A percentile compares a stretch with the other conserved stretches of the same genome.
phyloP scores from a whole-genome alignment of 352 stramenopile species.

The Phytophthora vignae region DNA sequence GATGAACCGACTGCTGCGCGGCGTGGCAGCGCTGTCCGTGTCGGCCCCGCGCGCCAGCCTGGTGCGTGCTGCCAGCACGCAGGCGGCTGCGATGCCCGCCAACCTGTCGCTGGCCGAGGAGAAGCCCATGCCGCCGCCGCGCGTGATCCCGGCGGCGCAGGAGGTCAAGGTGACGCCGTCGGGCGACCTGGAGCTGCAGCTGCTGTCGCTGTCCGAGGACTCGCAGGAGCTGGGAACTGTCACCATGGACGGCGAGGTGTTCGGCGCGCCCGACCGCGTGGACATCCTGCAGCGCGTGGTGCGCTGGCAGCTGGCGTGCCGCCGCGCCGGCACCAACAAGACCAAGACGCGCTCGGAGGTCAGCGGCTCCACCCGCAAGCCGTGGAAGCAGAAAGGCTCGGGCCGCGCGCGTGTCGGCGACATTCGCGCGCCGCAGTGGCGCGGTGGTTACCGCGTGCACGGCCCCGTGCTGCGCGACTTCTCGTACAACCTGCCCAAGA shows the following conservation, averaged over 20 bases:
- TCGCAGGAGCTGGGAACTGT: conserved; percentile 50
- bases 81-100: conserved; percentile 40
- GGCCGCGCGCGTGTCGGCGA: conserved; percentile 89
- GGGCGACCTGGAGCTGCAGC: conserved; percentile 74
- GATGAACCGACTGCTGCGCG: conserved; percentile 68
- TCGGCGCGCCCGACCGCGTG: conserved; percentile 77
- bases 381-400: conserved; percentile 90
- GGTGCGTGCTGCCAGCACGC: conserved; percentile 35
- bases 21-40: conserved; percentile 65
- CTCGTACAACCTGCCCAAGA: conserved; percentile 90
- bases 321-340: conserved; percentile 88
- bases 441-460: conserved; percentile 86
- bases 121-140: conserved; percentile 71
- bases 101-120: conserved; percentile 82
- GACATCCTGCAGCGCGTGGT: conserved; percentile 91
- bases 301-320: conserved; percentile 87
- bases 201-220: conserved; percentile 65
- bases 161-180: conserved; percentile 58
- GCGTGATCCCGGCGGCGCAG: conserved; percentile 68
- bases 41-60: conserved; percentile 56
- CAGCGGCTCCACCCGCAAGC: conserved; percentile 88
- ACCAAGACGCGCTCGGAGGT: conserved; percentile 90
- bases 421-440: conserved; percentile 87
- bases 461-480: conserved; percentile 87
- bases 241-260: conserved; percentile 76